These are phyloP conservation scores for Carex arenaria DNA, from an alignment of 202 grass and related monocot species.

Conservation along the genomic window DNA sequence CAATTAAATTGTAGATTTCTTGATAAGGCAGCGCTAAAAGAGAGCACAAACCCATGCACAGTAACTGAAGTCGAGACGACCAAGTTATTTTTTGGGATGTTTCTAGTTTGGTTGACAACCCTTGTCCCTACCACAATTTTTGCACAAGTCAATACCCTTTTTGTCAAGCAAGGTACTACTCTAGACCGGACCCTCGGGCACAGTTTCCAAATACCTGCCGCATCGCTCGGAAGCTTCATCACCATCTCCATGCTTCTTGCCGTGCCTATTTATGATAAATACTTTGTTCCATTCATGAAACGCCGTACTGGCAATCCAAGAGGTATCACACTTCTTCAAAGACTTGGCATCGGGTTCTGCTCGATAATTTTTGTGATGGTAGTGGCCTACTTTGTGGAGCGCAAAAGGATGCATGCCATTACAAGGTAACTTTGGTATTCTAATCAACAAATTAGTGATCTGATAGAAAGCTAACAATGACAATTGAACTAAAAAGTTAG, in stretches of 20 bases:
- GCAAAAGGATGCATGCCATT: conserved; percentile 43
- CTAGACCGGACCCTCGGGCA: conserved; percentile 36
- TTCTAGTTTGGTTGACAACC: conserved; percentile 55
- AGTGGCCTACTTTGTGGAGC: conserved; percentile 54
- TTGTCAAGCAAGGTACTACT: conserved; percentile 84
- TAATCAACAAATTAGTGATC: neutral
- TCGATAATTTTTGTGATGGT: conserved; percentile 39
- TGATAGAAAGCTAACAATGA: neutral
- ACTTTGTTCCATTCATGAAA: conserved; percentile 48
- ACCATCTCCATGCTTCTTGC: conserved; percentile 61
- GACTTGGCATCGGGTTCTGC: conserved; percentile 58
- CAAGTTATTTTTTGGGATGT: conserved; percentile 56
- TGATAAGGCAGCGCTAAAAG: conserved; percentile 46
- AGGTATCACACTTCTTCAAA: conserved; percentile 72
- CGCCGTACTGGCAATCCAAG: conserved; percentile 58
- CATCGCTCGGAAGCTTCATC: conserved; percentile 58
- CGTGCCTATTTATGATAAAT: conserved; percentile 63
- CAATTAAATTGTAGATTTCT: conserved; percentile 26
- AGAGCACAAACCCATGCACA: conserved; percentile 22
- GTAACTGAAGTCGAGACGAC: conserved; percentile 69
- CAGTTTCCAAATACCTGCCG: conserved; percentile 47
- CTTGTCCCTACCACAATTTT: conserved; percentile 71
- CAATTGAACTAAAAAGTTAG: neutral
- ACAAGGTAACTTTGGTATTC: conserved; percentile 7
- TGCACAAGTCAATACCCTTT: conserved; percentile 78